A percentile compares a stretch with the other conserved stretches of the same genome.
Evolutionary conservation across 176 grass and related monocot genomes (phyloP).

Genomic region (maize (Zea mays)): DNA sequence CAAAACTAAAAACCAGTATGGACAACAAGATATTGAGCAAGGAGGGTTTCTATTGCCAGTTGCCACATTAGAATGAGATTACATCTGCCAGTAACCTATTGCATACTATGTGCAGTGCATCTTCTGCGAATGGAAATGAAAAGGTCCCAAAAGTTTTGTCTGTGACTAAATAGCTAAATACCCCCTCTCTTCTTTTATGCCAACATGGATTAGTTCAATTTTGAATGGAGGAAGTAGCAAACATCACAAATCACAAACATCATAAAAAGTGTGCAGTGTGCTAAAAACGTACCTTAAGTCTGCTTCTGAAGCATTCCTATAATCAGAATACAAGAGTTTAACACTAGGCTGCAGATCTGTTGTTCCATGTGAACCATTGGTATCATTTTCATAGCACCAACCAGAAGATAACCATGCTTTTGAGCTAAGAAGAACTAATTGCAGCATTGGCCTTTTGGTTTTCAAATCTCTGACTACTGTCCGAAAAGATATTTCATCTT

Average conservation of each 20-base stretch:
- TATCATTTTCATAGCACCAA: slow-evolving; percentile 69
- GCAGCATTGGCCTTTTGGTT: slow-evolving; percentile 60
- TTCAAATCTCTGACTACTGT: slow-evolving; percentile 83
- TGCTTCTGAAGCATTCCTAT: slow-evolving; percentile 53
- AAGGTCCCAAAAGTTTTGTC: not conserved
- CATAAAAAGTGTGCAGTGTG: slow-evolving; percentile 12
- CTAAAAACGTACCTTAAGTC: slow-evolving; percentile 58
- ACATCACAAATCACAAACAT: slow-evolving; percentile 3
- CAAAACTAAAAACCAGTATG: not conserved
- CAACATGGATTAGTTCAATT: too few relatives aligned
- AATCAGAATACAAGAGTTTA: slow-evolving; percentile 77
- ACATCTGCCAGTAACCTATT: not conserved
- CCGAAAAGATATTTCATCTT: slow-evolving; percentile 92
- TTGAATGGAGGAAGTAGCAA: not conserved
- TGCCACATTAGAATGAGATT: not conserved
- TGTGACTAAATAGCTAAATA: not conserved
- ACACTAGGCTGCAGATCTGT: slow-evolving; percentile 63
- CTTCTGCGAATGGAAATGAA: not conserved
- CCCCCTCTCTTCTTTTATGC: too few relatives aligned
- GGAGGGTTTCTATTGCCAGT: not conserved
- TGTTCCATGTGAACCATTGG: slow-evolving; percentile 32
- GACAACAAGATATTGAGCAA: not conserved
- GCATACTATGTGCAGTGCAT: not conserved
- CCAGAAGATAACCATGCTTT: slow-evolving; percentile 73
- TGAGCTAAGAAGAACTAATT: slow-evolving; percentile 74